A percentile compares a stretch with the other conserved stretches of the same genome.
phyloP scores from a whole-genome alignment of 2,329 filamentous ascomycete species.

The Aureobasidium leucospermi region DNA sequence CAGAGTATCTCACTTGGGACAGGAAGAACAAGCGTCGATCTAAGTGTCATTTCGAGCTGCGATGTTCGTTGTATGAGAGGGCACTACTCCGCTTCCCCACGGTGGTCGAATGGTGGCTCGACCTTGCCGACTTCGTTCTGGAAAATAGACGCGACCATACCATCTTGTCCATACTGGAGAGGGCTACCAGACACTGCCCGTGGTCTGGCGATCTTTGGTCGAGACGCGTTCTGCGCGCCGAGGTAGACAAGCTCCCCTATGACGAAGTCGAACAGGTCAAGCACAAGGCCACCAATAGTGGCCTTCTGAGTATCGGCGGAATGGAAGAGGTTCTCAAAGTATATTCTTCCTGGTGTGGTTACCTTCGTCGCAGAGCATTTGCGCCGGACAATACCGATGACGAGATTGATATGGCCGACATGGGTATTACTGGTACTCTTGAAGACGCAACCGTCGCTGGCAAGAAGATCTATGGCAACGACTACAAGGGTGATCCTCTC shows the following conservation, averaged over 20 bases:
- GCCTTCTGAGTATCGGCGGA: constrained; percentile 75
- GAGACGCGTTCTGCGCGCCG: constrained; percentile 76
- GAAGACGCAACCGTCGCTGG: constrained; percentile 76
- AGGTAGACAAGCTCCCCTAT: constrained; percentile 69
- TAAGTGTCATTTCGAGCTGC: constrained; percentile 45
- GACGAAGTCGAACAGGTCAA: constrained; percentile 82
- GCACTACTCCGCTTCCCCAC: constrained; percentile 67
- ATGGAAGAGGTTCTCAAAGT: constrained; percentile 86
- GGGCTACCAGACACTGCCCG: constrained; percentile 83
- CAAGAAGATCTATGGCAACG: constrained; percentile 66
- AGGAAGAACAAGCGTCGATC: constrained; percentile 43
- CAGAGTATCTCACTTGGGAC: constrained; percentile 82
- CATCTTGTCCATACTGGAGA: constrained; percentile 64
- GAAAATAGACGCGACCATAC: constrained; percentile 33
- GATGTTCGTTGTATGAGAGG: constrained; percentile 65
- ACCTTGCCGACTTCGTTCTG: constrained; percentile 68
- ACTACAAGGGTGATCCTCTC: constrained; percentile 77
- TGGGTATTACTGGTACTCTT: constrained; percentile 76
- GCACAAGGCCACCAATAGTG: constrained; percentile 80
- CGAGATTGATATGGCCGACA: constrained; percentile 77
- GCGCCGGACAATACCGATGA: constrained; percentile 66
- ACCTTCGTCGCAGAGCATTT: constrained; percentile 79
- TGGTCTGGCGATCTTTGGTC: constrained; percentile 92
- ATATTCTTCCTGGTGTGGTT: constrained; percentile 91
- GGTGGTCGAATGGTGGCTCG: constrained; percentile 72